Evolutionary conservation across 208 protist genomes (phyloP).

Genomic region (Crithidia acanthocephali): DNA sequence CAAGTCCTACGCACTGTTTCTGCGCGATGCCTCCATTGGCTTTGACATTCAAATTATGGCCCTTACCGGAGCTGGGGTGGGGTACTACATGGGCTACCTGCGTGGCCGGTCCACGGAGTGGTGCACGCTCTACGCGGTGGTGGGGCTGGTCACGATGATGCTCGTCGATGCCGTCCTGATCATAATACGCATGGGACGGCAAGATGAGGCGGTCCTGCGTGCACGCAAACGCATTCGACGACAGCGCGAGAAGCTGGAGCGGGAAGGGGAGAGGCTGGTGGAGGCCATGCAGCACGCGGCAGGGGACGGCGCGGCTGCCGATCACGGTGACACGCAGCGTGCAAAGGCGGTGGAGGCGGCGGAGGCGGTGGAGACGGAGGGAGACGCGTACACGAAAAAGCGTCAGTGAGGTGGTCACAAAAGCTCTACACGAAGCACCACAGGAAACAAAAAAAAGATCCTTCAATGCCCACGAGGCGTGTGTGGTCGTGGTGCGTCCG

Average conservation of each 20-base stretch:
- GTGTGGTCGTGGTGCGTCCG: no score
- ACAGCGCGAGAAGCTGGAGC: slow-evolving; percentile 26
- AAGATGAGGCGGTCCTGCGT: slow-evolving; percentile 50
- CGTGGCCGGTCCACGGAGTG: slow-evolving; percentile 45
- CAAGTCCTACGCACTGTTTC: slow-evolving; percentile 55
- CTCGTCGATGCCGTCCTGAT: slow-evolving; percentile 78
- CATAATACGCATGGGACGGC: slow-evolving; percentile 52
- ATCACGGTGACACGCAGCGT: not conserved
- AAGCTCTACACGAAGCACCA: no score
- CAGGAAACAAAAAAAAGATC: no score
- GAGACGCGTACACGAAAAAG: slow-evolving; percentile 23
- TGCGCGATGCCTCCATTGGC: slow-evolving; percentile 66
- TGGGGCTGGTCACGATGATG: slow-evolving; percentile 72
- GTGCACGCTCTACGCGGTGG: slow-evolving; percentile 61
- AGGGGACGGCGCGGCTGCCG: not conserved
- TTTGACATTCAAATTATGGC: slow-evolving; percentile 83
- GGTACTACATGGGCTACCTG: slow-evolving; percentile 76
- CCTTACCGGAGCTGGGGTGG: slow-evolving; percentile 60
- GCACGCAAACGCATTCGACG: slow-evolving; percentile 24
- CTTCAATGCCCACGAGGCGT: no score
- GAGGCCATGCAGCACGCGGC: slow-evolving; percentile 26
- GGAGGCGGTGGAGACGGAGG: not conserved
- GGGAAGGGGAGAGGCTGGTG: slow-evolving; percentile 19
- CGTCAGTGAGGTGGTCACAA: slow-evolving; percentile 20
- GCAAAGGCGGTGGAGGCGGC: not conserved